Evolutionary conservation across 2,329 filamentous ascomycete genomes (phyloP), one percentile per base, ranked within the genome.

Genomic region (Penicillium hordei): DNA sequence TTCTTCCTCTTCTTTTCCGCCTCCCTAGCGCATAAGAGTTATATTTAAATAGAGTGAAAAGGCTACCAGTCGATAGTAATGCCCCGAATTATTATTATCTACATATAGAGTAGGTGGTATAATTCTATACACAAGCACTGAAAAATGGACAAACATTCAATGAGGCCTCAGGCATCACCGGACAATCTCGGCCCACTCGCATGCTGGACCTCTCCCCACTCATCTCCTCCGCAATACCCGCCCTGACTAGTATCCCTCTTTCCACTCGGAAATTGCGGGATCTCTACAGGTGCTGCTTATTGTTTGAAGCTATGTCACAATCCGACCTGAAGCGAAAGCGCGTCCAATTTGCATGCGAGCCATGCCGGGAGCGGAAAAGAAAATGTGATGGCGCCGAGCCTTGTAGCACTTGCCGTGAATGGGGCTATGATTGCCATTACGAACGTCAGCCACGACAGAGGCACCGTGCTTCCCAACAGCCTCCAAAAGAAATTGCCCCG

Each of bases 361-460:
- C 72, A 43, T 74, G 68, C 34, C 63, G 68, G 1, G 60, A 67
- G 12, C 68, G 71, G 2, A 72, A 72, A 46, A 52, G 70, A 27
- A 71, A 71, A 51, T 72, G 70, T 36, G 57, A 72, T 39, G 68
- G 68, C 3, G 29, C 45, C 10, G 60, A 63, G 0, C 70, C 70
- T 2, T 72, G 70, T 55, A 48, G 36, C 15, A 68, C 70, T 12
- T 72, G 70, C 55, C 58, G 46, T 4, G 58, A 63, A 46, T 72
- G 68, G 65, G 70, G 63, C 13, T 72, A 72, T 34, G 57, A 67
- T 5, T 72, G 70, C 51, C 57, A 68, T 62, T 71, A 71, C 45
- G 44, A 56, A n/a, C 48, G 17, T 34, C 52, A 50, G 10, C n/a
- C 44, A 25, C 49, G 36, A 34, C 38, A 52, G 31, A 62, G 57